Percentiles rank a stretch among this genome's conserved stretches.
Conservation (phyloP, 331 rosid genomes). For the Quercus tomentella region DNA sequence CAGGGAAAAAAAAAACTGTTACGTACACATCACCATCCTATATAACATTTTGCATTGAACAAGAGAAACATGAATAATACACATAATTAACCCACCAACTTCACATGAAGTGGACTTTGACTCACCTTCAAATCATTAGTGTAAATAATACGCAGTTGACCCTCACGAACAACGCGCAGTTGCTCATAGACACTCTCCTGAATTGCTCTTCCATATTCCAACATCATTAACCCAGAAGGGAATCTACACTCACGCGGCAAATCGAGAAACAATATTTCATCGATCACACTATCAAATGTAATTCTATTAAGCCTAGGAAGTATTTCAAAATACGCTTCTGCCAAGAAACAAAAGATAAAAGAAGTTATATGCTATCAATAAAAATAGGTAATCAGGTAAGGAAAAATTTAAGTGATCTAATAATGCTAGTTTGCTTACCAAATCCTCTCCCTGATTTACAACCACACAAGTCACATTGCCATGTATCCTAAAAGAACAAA, state of each 20-base stretch:
- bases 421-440: constrained; percentile 16
- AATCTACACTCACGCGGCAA: constrained; percentile 18
- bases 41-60: neutral
- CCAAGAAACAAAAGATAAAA: constrained; percentile 7
- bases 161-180: constrained; percentile 17
- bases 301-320: constrained; percentile 31
- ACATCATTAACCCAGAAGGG: constrained; percentile 28
- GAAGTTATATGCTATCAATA: neutral
- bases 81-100: neutral
- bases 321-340: constrained; percentile 24
- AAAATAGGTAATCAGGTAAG: neutral
- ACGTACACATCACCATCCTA: neutral
- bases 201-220: constrained; percentile 23
- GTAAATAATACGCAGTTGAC: constrained; percentile 24
- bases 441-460: constrained; percentile 23
- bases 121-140: constrained; percentile 30
- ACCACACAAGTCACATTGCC: constrained; percentile 25
- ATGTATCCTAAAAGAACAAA: constrained; percentile 10
- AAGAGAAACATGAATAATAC: neutral
- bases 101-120: neutral
- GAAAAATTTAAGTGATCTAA: neutral
- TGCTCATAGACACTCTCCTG: constrained; percentile 28
- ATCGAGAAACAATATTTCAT: constrained; percentile 27
- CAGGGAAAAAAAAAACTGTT: neutral
- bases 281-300: constrained; percentile 25